Evolutionary conservation across 169 alveolate species (phyloP), one percentile per base, ranked within the genome.

Genomic region (Cryptosporidium viatorum): DNA sequence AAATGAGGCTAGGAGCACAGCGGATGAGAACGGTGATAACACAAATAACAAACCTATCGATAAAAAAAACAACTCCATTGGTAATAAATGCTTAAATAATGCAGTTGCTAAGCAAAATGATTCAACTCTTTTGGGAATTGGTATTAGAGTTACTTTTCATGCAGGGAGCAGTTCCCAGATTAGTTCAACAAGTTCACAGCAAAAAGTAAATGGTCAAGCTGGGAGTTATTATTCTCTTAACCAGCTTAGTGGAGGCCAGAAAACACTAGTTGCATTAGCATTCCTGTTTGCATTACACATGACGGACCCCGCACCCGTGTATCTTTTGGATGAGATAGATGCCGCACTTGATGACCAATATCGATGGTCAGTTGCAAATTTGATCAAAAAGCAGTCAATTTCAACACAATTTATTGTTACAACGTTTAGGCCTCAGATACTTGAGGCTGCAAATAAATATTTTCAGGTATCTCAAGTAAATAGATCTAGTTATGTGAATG

Each of bases 311-410:
- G 93, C 94, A 3, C 95, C 95, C 10, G 73, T 93, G 75, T 92
- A 92, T 35, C 85, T 93, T 50, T 60, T 93, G 21, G 95, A 93
- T 50, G 95, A 93, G 70, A 74, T 93, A 50, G 95, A 93, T 60
- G 94, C 95, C 16, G 95, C 95, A 21, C 87, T 93, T 29, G 95
- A 93, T 51, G 95, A 93, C 45, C 84, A 71, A 14, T 93, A 93
- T 55, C 91, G 94, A 16, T 68, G 73, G 86, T 71, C 85, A 21
- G 86, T 86, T 18, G 92, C 92, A 23, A 70, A 71, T 39, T 55
- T 86, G 59, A 71, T 71, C 16, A 71, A 85, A 39, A 69, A 69
- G 65, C 91, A 85, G 21, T 59, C 89, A 0, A 41, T 43, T 43
- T 80, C 89, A 29, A 80, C 89, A 12, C 89, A 80, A 39, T 80